Percentiles rank a stretch among this genome's conserved stretches.
These are phyloP conservation scores for Mollisiaceae sp. DNA, from an alignment of 2,329 filamentous ascomycete species.

Conservation along the genomic window DNA sequence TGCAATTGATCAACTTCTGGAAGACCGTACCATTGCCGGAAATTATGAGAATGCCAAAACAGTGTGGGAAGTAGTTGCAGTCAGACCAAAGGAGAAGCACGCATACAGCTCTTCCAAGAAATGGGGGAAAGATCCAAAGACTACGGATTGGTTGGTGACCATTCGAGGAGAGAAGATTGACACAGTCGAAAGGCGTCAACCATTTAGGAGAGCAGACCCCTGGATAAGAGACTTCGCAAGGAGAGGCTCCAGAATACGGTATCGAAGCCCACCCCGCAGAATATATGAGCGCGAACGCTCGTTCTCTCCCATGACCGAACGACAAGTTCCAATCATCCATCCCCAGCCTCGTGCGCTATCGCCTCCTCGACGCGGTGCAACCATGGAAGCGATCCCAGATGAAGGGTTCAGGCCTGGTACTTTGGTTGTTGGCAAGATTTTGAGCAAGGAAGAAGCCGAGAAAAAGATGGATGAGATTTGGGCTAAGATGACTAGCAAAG, in stretches of 20 bases:
- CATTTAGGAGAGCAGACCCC: conserved; percentile 20
- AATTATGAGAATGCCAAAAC: conserved; percentile 20
- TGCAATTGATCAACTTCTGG: conserved; percentile 23
- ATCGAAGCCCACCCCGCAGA: conserved; percentile 8
- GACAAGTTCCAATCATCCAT: conserved; percentile 1
- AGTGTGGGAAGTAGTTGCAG: conserved; percentile 25
- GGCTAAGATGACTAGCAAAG: conserved; percentile 19
- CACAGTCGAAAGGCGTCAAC: conserved; percentile 18
- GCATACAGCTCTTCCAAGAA: conserved; percentile 27
- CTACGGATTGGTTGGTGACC: conserved; percentile 25
- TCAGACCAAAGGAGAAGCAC: conserved; percentile 23
- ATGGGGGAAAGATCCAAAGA: conserved; percentile 24
- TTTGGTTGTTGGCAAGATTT: conserved; percentile 22
- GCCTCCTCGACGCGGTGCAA: neutral
- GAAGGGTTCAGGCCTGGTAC: conserved; percentile 19
- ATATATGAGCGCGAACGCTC: neutral
- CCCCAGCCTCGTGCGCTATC: neutral
- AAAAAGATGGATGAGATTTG: conserved; percentile 27
- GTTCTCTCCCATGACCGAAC: neutral
- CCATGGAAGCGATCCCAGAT: conserved; percentile 9
- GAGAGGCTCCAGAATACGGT: conserved; percentile 5
- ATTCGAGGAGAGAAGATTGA: conserved; percentile 27
- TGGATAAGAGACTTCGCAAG: conserved; percentile 8
- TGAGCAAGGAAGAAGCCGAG: conserved; percentile 24
- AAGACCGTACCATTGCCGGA: conserved; percentile 19